These are phyloP conservation scores for Fusarium sp. DNA, from an alignment of 2,329 filamentous ascomycete genomes.

Conservation along the genomic window DNA sequence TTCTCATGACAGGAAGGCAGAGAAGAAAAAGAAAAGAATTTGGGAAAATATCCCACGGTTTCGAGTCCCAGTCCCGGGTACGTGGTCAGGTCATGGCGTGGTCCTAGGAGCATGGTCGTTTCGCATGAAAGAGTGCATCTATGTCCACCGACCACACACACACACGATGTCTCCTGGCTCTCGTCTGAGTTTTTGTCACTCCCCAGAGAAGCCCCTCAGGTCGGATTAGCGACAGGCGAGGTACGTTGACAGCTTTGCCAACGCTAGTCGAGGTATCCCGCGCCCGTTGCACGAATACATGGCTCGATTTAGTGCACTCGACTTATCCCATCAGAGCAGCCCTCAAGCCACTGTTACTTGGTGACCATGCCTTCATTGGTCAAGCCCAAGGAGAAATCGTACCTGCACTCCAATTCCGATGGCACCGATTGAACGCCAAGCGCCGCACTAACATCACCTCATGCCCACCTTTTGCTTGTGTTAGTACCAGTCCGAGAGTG, in stretches of 20 bases:
- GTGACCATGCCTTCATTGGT: constrained; percentile 33
- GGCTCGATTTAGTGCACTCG: constrained; percentile 36
- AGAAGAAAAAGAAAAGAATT: constrained; percentile 3
- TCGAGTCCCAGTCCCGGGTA: constrained; percentile 27
- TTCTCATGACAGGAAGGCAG: constrained; percentile 30
- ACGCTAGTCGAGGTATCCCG: constrained; percentile 24
- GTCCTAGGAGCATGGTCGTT: constrained; percentile 1
- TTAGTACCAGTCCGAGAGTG: constrained; percentile 30
- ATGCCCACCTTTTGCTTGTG: constrained; percentile 22
- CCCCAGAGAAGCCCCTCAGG: constrained; percentile 19
- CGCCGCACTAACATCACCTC: constrained; percentile 11
- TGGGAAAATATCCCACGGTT: constrained; percentile 3
- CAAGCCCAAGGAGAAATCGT: constrained; percentile 26
- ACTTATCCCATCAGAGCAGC: constrained; percentile 20
- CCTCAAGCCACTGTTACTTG: constrained; percentile 25
- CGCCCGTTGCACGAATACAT: constrained; percentile 37
- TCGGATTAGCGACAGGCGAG: constrained; percentile 29
- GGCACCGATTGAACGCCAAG: constrained; percentile 26
- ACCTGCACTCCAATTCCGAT: constrained; percentile 21
- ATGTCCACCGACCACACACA: not conserved
- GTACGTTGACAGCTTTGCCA: constrained; percentile 35
- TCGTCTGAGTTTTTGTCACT: constrained; percentile 32
- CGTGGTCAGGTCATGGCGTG: constrained; percentile 15
- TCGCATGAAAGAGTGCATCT: not conserved
- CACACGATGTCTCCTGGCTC: constrained; percentile 10